phyloP scores from a whole-genome alignment of 768 basidiomycete genomes.

The Podaxis sp. region DNA sequence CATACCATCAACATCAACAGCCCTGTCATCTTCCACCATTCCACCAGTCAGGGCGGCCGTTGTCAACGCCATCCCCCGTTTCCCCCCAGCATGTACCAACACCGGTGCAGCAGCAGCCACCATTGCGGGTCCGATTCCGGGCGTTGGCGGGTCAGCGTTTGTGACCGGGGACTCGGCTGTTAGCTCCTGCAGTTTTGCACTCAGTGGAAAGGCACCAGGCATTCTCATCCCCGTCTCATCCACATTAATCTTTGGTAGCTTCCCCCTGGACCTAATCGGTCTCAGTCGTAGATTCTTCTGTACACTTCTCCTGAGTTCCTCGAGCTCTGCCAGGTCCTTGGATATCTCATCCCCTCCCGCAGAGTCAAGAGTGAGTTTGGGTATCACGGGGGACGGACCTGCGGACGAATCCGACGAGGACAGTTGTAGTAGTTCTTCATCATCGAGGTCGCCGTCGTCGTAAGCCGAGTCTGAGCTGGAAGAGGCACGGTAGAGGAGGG shows the following conservation, averaged over 20 bases:
- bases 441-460: slow-evolving; percentile 32
- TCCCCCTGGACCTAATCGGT: slow-evolving; percentile 60
- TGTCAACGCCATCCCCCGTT: not conserved
- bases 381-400: slow-evolving; percentile 22
- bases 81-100: not conserved
- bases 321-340: slow-evolving; percentile 63
- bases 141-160: not conserved
- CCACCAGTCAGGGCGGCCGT: not conserved
- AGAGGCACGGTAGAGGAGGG: slow-evolving; percentile 5
- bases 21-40: not conserved
- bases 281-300: slow-evolving; percentile 75
- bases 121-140: slow-evolving; percentile 4
- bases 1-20: not conserved
- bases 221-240: slow-evolving; percentile 10
- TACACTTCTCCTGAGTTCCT: slow-evolving; percentile 65
- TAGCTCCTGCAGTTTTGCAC: slow-evolving; percentile 1
- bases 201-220: slow-evolving; percentile 23
- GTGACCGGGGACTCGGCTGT: not conserved
- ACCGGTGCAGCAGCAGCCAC: slow-evolving; percentile 5
- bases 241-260: slow-evolving; percentile 43
- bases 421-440: slow-evolving; percentile 35
- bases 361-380: slow-evolving; percentile 7
- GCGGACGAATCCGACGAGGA: slow-evolving; percentile 34
- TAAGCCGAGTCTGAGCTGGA: slow-evolving; percentile 10
- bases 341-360: slow-evolving; percentile 49